Evolutionary conservation across 164 flowering plant species (phyloP), one percentile per base, ranked within the genome.

Genomic region (Stephania cephalantha): DNA sequence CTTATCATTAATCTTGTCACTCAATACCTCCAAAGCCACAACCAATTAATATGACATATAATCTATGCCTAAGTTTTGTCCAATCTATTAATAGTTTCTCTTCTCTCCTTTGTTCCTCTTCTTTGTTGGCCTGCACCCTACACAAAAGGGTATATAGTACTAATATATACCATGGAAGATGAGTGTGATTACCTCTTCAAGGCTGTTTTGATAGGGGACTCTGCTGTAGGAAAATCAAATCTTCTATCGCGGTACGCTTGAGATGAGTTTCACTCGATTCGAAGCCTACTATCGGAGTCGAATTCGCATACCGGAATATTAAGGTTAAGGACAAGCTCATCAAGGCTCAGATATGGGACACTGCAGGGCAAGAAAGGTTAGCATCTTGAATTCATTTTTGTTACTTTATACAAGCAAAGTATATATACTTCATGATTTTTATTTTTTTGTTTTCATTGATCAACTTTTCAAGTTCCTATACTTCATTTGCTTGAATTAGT

Each of bases 341-440:
- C 85, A 91, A 91, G 72, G 93, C 93, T 5, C 94, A 89, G 89
- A 91, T 90, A 88, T 90, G 95, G 95, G 92, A 90, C 78, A 90
- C 95, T 74, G 95, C 92, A 69, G 92, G 95, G 35, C 95, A 89
- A 78, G 93, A 89, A 81, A 89, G 93, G 93, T 88, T 72, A 12
- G 35, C 58, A 4, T 30, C 71, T 30, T 45, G n/a, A 29, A 35
- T 46, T 45, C 15, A 9, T 67, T 25, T 42, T 67, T 20, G 42
- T 9, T 68, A 17, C n/a, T 31, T 31, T 31, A 15, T 3, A 11
- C 5, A 5, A 30, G 45, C 70, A 29, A 68, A 9, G 42, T 35
- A 35, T 35, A 35, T 1, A 4, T 35, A 2, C 42, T 35, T 35
- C 2, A 35, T 35, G 25, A 25, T 25, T 25, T 25, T 25, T 25